A percentile compares a stretch with the other conserved stretches of the same genome.
These are phyloP conservation scores for Annona cherimola DNA, from an alignment of 164 flowering plant species.

Conservation along the genomic window DNA sequence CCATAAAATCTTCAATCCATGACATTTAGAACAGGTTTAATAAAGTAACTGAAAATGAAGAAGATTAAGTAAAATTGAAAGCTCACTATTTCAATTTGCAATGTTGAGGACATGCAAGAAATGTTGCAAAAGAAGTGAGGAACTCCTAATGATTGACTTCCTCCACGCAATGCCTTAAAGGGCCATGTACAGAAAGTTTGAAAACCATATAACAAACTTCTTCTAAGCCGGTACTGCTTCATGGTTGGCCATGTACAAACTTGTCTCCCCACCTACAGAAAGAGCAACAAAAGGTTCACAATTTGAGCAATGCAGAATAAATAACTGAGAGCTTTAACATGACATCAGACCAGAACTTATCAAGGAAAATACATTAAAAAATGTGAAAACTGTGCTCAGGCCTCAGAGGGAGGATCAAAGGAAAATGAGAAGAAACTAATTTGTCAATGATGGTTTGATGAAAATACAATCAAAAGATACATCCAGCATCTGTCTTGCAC, in stretches of 20 bases:
- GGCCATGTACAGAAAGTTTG: constrained; percentile 55
- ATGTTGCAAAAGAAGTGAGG: constrained; percentile 56
- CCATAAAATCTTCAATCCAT: not conserved
- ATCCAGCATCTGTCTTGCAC: no score
- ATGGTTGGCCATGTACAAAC: constrained; percentile 59
- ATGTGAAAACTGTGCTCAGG: no score
- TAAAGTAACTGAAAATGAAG: not conserved
- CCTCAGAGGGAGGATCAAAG: no score
- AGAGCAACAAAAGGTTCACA: not conserved
- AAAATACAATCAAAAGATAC: no score
- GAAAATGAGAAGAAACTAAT: no score
- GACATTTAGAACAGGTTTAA: not conserved
- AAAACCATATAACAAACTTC: constrained; percentile 53
- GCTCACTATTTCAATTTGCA: constrained; percentile 87
- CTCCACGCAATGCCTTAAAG: constrained; percentile 64
- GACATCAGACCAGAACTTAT: not conserved
- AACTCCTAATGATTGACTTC: constrained; percentile 57
- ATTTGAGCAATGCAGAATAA: not conserved
- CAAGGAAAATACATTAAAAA: not conserved
- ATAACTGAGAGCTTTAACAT: not conserved
- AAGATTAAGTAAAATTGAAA: not conserved
- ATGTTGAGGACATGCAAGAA: constrained; percentile 42
- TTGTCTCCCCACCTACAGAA: constrained; percentile 47
- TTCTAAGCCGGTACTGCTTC: constrained; percentile 54
- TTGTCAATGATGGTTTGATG: no score